These are phyloP conservation scores for Podaxis sp. DNA, from an alignment of 768 basidiomycete species.

Conservation along the genomic window DNA sequence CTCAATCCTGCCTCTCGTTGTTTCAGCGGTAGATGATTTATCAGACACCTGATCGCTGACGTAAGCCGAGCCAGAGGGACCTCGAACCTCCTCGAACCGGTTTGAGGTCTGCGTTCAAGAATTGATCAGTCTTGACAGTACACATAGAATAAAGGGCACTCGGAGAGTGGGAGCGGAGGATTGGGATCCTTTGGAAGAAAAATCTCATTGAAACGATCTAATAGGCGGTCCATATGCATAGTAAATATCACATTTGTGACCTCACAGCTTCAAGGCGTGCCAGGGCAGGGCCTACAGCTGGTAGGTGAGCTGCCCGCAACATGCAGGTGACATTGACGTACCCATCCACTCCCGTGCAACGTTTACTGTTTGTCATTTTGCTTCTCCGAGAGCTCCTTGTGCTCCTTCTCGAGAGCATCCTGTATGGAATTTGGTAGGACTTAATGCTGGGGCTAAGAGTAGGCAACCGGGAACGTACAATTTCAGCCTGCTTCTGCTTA, in stretches of 20 bases:
- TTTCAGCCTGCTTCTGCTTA: slow-evolving; percentile 31
- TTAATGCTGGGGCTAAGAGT: background rate
- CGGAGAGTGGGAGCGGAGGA: background rate
- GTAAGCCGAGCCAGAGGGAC: slow-evolving; percentile 1
- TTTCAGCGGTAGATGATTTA: background rate
- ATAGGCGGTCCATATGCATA: background rate
- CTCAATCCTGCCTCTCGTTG: too few relatives aligned
- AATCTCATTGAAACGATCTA: background rate
- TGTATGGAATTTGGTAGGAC: slow-evolving; percentile 9
- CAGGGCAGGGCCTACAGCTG: background rate
- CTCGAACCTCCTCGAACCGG: background rate
- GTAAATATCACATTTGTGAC: background rate
- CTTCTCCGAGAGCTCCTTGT: slow-evolving; percentile 23
- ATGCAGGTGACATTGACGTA: background rate
- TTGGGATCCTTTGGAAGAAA: background rate
- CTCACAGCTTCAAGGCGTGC: background rate
- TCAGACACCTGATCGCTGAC: slow-evolving; percentile 4
- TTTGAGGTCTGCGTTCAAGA: background rate
- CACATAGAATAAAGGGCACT: background rate
- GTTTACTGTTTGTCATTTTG: slow-evolving; percentile 3
- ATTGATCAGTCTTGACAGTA: background rate
- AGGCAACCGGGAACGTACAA: slow-evolving; percentile 22
- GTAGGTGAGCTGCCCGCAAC: background rate
- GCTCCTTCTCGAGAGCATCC: slow-evolving; percentile 26
- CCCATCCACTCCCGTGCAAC: background rate